Evolutionary conservation across 306 rosid species (phyloP).

Genomic region (Quillaja saponaria): DNA sequence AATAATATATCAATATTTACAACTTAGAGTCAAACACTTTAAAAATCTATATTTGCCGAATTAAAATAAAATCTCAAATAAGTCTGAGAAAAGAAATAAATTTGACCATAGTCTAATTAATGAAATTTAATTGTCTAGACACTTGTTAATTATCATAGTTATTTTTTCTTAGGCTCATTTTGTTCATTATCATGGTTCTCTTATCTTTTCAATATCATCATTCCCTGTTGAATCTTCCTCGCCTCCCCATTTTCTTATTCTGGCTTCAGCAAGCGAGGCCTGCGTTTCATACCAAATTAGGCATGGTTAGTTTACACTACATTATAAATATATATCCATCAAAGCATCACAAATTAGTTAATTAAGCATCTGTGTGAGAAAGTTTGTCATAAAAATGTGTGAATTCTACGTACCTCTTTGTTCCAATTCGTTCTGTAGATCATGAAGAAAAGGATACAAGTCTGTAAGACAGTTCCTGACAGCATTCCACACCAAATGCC

Average conservation of each 20-base stretch:
- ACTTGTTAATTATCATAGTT: no score
- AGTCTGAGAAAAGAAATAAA: no score
- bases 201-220: no score
- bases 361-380: neutral
- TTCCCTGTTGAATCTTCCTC: neutral
- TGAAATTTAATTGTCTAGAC: no score
- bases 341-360: neutral
- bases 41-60: no score
- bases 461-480: conserved; percentile 47
- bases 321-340: neutral
- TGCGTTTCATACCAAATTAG: neutral
- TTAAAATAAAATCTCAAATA: no score
- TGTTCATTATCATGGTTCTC: no score
- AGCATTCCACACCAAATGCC: conserved; percentile 59
- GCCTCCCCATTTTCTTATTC: neutral
- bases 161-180: no score
- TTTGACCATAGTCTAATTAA: no score
- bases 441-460: conserved; percentile 39
- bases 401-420: conserved; percentile 35
- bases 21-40: no score
- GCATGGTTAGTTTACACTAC: no score
- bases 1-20: no score
- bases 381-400: neutral
- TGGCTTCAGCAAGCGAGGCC: neutral
- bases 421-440: conserved; percentile 48